These are phyloP conservation scores for Colletotrichum sansevieriae DNA, from an alignment of 2,329 filamentous ascomycete species.

Conservation along the genomic window DNA sequence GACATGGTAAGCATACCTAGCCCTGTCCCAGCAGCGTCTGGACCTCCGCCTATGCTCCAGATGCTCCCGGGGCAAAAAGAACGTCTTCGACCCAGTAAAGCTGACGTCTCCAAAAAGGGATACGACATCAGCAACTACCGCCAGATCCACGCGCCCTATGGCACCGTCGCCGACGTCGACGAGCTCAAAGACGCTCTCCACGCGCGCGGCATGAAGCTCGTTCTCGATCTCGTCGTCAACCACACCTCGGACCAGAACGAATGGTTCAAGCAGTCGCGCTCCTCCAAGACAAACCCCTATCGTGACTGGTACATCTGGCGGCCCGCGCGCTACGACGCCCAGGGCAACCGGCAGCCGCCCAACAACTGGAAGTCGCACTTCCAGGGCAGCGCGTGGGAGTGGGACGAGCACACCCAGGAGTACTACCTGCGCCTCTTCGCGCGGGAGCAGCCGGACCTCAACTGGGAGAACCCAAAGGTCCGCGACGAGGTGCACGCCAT, in stretches of 20 bases:
- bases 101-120: slow-evolving; percentile 53
- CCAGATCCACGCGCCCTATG: slow-evolving; percentile 74
- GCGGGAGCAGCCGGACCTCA: slow-evolving; percentile 80
- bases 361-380: slow-evolving; percentile 64
- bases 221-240: slow-evolving; percentile 81
- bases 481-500: slow-evolving; percentile 75
- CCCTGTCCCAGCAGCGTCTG: neutral
- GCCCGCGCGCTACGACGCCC: slow-evolving; percentile 65
- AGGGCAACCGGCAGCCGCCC: slow-evolving; percentile 71
- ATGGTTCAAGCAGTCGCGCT: slow-evolving; percentile 70
- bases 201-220: slow-evolving; percentile 73
- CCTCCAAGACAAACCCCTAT: slow-evolving; percentile 65
- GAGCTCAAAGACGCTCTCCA: slow-evolving; percentile 72
- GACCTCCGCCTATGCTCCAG: neutral
- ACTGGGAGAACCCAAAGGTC: slow-evolving; percentile 79
- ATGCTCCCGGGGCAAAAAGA: neutral
- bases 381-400: slow-evolving; percentile 61
- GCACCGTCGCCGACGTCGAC: slow-evolving; percentile 76
- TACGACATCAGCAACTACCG: slow-evolving; percentile 80
- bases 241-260: slow-evolving; percentile 72
- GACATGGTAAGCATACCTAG: slow-evolving; percentile 67
- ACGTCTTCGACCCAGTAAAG: neutral
- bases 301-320: slow-evolving; percentile 77
- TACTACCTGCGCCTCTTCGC: slow-evolving; percentile 78
- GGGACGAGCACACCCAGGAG: slow-evolving; percentile 61